Evolutionary conservation across 805 yeast species (phyloP).

Genomic region (Tetrapisispora nanseiensis): DNA sequence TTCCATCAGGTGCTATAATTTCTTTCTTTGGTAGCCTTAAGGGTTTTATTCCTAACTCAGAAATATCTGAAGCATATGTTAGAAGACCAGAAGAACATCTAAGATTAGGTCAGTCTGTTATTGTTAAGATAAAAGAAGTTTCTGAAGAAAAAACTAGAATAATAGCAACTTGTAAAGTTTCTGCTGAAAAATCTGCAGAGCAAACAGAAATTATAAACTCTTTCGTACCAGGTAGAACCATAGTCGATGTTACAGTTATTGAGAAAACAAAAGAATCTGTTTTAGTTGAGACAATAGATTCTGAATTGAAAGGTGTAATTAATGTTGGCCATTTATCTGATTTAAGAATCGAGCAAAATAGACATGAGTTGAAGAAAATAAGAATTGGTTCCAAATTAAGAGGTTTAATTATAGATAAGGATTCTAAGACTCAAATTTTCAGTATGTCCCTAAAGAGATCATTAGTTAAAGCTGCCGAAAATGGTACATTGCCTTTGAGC

Average conservation of each 20-base stretch:
- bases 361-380: constrained; percentile 53
- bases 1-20: constrained; percentile 70
- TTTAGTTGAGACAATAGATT: constrained; percentile 47
- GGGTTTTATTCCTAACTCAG: constrained; percentile 79
- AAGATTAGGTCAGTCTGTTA: constrained; percentile 74
- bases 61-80: constrained; percentile 84
- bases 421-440: constrained; percentile 48
- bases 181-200: constrained; percentile 38
- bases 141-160: constrained; percentile 46
- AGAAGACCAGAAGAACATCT: constrained; percentile 67
- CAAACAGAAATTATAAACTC: constrained; percentile 40
- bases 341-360: constrained; percentile 61
- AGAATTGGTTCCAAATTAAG: constrained; percentile 51
- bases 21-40: constrained; percentile 70
- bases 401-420: constrained; percentile 61
- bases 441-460: constrained; percentile 56
- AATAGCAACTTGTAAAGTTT: constrained; percentile 64
- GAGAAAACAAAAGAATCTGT: constrained; percentile 71
- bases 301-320: constrained; percentile 57
- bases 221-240: constrained; percentile 50
- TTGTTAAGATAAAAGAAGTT: constrained; percentile 53
- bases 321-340: constrained; percentile 70
- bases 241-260: constrained; percentile 49
- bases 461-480: constrained; percentile 53
- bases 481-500: constrained; percentile 42